Base-by-base conservation (phyloP, 1,284 basidiomycete species). In the Tetrapyrgos nigripes region DNA sequence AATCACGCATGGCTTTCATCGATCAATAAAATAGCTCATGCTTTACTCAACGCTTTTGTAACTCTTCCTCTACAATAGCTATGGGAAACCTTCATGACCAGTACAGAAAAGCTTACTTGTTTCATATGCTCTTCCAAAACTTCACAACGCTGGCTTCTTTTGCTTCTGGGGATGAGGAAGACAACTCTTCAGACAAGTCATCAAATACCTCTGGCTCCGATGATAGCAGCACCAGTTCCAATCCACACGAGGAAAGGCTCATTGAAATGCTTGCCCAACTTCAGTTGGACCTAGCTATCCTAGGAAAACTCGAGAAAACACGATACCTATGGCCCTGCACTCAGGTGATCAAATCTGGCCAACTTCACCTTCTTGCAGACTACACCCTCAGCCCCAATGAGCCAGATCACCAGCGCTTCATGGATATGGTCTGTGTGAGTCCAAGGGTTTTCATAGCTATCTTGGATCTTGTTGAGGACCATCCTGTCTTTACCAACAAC, bases 361-460 rank as follows among this genome's bases (percentile, higher is more conserved):
- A 67, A 40, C 55, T 75, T 6, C 60, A 72, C 45, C 63, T 74
- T 31, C 66, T 70, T 11, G 73, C 68, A 68, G 65, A 71, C 23
- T 76, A 74, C 68, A 64, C 68, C 2, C 26, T 67, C 48, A 62
- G 70, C 59, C 70, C 68, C n/a, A 24, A 67, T 50, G 60, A 71
- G 59, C 70, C 68, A 19, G 51, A 40, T 2, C 35, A 71, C 53
- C 70, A 74, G 55, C 52, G 68, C n/a, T 77, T 77, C 61, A 33
- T 68, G n/a, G 60, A 73, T 14, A 76, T 76, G 72, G 66, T 72
- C 44, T 63, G 70, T 28, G 69, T 78, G 19, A 62, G 69, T 4
- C 76, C 74, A 8, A 33, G 53, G 14, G 62, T 72, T 17, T 78
- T 76, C 57, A 2, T 61, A 77, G 28, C 21, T 14, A 27, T 50